These are phyloP conservation scores for Sutorius eximius DNA, from an alignment of 1,284 basidiomycete species.

Conservation along the genomic window DNA sequence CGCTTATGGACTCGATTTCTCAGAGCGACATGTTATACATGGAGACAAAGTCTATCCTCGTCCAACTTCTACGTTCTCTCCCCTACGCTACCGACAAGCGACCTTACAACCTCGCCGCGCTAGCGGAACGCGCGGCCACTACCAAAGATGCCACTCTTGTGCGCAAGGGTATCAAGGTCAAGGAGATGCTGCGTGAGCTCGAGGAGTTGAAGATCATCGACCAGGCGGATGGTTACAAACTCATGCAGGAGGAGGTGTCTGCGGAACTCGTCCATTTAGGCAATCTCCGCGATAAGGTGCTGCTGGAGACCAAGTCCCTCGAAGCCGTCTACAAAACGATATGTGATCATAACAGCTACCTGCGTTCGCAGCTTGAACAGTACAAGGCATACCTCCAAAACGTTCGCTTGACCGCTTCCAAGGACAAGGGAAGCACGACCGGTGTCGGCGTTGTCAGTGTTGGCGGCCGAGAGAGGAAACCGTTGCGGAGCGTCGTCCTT, in stretches of 20 bases:
- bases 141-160: conserved; percentile 96
- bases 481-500: conserved; percentile 78
- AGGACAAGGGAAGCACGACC: conserved; percentile 80
- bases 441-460: conserved; percentile 95
- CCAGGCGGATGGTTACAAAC: conserved; percentile 77
- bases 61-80: conserved; percentile 94
- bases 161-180: conserved; percentile 97
- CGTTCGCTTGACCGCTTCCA: conserved; percentile 85
- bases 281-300: conserved; percentile 93
- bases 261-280: conserved; percentile 95
- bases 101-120: conserved; percentile 85
- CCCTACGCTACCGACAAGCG: conserved; percentile 81
- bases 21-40: conserved; percentile 99
- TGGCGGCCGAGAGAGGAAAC: conserved; percentile 97
- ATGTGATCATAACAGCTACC: conserved; percentile 97
- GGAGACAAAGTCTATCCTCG: conserved; percentile 99
- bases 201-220: conserved; percentile 91
- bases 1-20: conserved; percentile 96
- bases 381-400: conserved; percentile 99
- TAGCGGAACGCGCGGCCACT: conserved; percentile 94
- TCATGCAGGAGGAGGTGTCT: conserved; percentile 97
- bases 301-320: conserved; percentile 88
- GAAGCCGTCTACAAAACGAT: conserved; percentile 99
- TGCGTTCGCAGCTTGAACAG: conserved; percentile 94
- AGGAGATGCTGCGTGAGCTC: conserved; percentile 96